Evolutionary conservation across 306 rosid genomes (phyloP).

Genomic region (Acacia melanoxylon): DNA sequence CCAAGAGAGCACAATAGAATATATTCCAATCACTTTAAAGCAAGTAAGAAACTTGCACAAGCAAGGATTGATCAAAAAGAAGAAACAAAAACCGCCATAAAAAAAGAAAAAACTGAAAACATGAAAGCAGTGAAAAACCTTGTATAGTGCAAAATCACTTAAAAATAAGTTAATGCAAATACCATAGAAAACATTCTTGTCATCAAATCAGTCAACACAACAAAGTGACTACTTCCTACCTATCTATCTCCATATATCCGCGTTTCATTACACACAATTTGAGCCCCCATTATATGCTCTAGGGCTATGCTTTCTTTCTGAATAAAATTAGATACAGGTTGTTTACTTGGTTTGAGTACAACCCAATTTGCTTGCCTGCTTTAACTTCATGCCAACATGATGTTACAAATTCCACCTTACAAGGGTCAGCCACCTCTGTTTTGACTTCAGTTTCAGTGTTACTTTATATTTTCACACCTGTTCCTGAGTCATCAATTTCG

Average conservation of each 20-base stretch:
- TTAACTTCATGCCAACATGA: background rate
- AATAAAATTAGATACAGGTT: slow-evolving; percentile 30
- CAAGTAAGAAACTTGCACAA: background rate
- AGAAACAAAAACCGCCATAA: background rate
- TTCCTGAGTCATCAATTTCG: background rate
- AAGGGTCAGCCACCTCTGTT: background rate
- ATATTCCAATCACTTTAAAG: background rate
- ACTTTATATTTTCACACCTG: background rate
- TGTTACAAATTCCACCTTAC: background rate
- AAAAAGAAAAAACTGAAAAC: too few relatives aligned
- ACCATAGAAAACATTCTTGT: background rate
- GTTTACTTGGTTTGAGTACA: slow-evolving; percentile 19
- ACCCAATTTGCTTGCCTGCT: background rate
- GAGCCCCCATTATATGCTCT: slow-evolving; percentile 20
- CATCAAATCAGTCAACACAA: background rate
- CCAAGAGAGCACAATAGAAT: background rate
- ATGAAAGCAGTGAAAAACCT: too few relatives aligned
- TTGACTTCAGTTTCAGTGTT: background rate
- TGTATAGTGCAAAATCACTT: too few relatives aligned
- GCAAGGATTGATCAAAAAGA: background rate
- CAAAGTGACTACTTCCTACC: background rate
- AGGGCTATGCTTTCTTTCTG: slow-evolving; percentile 39
- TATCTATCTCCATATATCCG: background rate
- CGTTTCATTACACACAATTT: background rate
- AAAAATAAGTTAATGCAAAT: too few relatives aligned